Conservation (phyloP, 139 green algal genomes). For the Chlamydomonas urium region DNA sequence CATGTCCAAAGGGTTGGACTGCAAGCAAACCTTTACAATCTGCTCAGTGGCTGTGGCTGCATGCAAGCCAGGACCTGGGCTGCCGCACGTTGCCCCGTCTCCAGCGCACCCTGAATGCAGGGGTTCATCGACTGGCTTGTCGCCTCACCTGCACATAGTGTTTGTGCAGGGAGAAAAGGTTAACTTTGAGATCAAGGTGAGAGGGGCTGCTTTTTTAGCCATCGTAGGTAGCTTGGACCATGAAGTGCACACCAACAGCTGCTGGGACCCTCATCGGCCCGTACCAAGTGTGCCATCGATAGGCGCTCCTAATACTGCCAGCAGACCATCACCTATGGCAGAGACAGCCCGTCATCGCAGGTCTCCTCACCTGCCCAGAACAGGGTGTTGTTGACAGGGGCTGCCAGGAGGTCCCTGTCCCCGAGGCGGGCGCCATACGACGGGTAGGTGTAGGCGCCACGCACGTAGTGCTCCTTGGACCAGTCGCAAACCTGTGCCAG, state of each 20-base stretch:
- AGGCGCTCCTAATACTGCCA: neutral
- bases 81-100: slow-evolving; percentile 69
- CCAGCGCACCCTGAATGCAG: slow-evolving; percentile 72
- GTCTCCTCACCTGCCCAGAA: slow-evolving; percentile 68
- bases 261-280: no score
- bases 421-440: slow-evolving; percentile 45
- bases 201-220: neutral
- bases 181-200: neutral
- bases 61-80: slow-evolving; percentile 27
- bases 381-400: slow-evolving; percentile 46
- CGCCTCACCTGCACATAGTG: slow-evolving; percentile 69
- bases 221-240: no score
- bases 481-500: slow-evolving; percentile 63
- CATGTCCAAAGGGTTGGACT: no score
- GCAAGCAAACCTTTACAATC: neutral
- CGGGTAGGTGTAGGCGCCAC: slow-evolving; percentile 76
- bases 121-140: slow-evolving; percentile 74
- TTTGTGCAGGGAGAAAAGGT: neutral
- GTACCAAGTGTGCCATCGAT: no score
- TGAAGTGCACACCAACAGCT: no score
- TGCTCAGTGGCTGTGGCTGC: neutral
- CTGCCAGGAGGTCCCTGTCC: slow-evolving; percentile 54
- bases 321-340: neutral
- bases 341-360: neutral
- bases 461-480: slow-evolving; percentile 55